Percentiles rank a stretch among this genome's conserved stretches.
phyloP scores from a whole-genome alignment of 176 grass and related monocot genomes.

The Musa troglodytarum region DNA sequence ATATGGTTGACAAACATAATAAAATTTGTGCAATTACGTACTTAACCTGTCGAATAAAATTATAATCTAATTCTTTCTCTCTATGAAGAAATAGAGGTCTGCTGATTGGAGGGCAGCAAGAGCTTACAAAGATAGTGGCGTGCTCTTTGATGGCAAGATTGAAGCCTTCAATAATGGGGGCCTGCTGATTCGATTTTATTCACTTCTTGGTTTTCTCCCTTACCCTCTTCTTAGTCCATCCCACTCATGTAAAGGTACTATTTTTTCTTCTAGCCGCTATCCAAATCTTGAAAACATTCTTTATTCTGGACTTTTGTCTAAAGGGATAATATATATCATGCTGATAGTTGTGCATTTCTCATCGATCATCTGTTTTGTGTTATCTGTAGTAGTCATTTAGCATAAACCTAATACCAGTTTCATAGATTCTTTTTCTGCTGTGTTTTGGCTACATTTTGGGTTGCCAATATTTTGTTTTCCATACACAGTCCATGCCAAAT shows the following conservation, averaged over 20 bases:
- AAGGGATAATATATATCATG: too few relatives aligned
- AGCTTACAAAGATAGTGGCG: slow-evolving; percentile 43
- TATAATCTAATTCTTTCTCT: slow-evolving; percentile 32
- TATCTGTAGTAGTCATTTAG: too few relatives aligned
- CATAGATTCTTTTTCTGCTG: background rate
- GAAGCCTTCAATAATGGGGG: slow-evolving; percentile 66
- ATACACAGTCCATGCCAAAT: too few relatives aligned
- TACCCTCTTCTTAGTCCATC: slow-evolving; percentile 76
- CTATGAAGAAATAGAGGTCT: slow-evolving; percentile 40
- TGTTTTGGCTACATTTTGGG: too few relatives aligned
- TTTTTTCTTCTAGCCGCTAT: background rate
- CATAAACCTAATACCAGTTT: background rate
- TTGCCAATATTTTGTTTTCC: too few relatives aligned
- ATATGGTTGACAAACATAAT: background rate
- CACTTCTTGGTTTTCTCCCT: slow-evolving; percentile 81
- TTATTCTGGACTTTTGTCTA: background rate
- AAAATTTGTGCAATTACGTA: background rate
- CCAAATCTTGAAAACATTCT: background rate
- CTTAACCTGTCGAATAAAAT: background rate
- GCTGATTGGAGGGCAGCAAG: slow-evolving; percentile 62
- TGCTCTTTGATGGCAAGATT: slow-evolving; percentile 35
- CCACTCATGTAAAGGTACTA: slow-evolving; percentile 57
- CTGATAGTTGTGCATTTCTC: too few relatives aligned
- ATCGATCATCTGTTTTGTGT: too few relatives aligned
- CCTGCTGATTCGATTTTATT: slow-evolving; percentile 55